A percentile compares a stretch with the other conserved stretches of the same genome.
phyloP scores from a whole-genome alignment of 2,329 filamentous ascomycete species.

The Fonsecaea erecta region DNA sequence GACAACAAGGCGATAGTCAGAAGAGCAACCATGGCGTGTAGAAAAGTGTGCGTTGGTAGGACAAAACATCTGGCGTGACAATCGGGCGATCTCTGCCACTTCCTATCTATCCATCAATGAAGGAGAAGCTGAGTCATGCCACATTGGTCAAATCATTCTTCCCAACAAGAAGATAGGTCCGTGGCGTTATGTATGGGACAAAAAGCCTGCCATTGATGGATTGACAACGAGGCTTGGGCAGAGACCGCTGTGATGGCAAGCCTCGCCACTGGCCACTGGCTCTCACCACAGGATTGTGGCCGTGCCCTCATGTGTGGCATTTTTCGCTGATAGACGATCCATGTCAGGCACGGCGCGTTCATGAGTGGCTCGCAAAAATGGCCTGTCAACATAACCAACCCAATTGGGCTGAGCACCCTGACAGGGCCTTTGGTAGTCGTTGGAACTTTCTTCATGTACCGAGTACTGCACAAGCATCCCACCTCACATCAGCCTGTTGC shows the following conservation, averaged over 20 bases:
- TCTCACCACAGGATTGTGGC: slow-evolving; percentile 10
- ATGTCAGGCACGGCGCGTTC: slow-evolving; percentile 26
- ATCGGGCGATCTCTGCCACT: neutral
- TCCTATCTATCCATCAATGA: neutral
- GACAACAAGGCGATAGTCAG: neutral
- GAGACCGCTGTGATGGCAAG: slow-evolving; percentile 29
- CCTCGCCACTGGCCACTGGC: slow-evolving; percentile 27
- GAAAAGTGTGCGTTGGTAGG: neutral
- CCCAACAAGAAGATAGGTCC: neutral
- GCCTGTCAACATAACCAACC: neutral
- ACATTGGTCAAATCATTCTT: neutral
- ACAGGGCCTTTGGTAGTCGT: slow-evolving; percentile 10
- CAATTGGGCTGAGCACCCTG: slow-evolving; percentile 6
- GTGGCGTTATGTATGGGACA: slow-evolving; percentile 17
- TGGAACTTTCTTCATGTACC: slow-evolving; percentile 8
- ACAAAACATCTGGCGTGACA: slow-evolving; percentile 7
- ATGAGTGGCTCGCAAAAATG: slow-evolving; percentile 24
- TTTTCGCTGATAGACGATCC: slow-evolving; percentile 16
- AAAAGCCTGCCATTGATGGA: slow-evolving; percentile 25
- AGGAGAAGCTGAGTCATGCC: neutral
- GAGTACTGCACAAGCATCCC: neutral
- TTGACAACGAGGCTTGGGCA: slow-evolving; percentile 35
- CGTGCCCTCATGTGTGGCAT: slow-evolving; percentile 23
- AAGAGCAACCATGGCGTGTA: slow-evolving; percentile 1
- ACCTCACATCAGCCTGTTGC: slow-evolving; percentile 11